Conservation (phyloP, 2,329 filamentous ascomycete species). For the Aspergillus sp. region DNA sequence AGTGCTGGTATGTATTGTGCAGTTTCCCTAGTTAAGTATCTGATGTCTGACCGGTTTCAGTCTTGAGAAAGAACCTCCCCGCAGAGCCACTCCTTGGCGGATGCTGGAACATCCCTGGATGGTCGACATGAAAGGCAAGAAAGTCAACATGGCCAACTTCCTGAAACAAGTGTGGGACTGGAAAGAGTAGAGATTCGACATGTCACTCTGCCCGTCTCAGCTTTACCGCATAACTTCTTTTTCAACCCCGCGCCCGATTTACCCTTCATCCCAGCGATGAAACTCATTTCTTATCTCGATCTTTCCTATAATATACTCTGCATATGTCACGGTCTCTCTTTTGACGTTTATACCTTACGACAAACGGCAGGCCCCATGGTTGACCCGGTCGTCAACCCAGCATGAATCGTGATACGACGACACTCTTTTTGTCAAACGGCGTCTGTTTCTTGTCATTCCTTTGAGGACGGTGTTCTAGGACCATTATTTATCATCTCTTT, state of each 20-base stretch:
- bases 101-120: slow-evolving; percentile 99
- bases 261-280: neutral
- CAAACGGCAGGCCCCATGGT: slow-evolving; percentile 20
- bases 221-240: slow-evolving; percentile 4
- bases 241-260: neutral
- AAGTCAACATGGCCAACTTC: slow-evolving; percentile 96
- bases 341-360: slow-evolving; percentile 9
- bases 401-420: slow-evolving; percentile 20
- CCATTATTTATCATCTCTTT: slow-evolving; percentile 6
- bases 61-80: slow-evolving; percentile 83
- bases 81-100: slow-evolving; percentile 90
- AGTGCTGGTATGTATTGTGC: slow-evolving; percentile 69
- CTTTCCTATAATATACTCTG: slow-evolving; percentile 12
- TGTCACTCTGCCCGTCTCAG: slow-evolving; percentile 1
- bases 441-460: slow-evolving; percentile 10
- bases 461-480: slow-evolving; percentile 13
- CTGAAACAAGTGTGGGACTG: slow-evolving; percentile 95
- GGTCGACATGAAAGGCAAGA: slow-evolving; percentile 89
- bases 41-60: slow-evolving; percentile 42
- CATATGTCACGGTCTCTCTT: slow-evolving; percentile 17
- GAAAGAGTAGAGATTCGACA: slow-evolving; percentile 53
- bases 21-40: neutral
- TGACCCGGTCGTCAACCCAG: slow-evolving; percentile 22
- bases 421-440: slow-evolving; percentile 16
- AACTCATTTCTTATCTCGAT: too few relatives aligned